These are phyloP conservation scores for Cyclocybe aegerita DNA, from an alignment of 768 basidiomycete species.

Conservation along the genomic window DNA sequence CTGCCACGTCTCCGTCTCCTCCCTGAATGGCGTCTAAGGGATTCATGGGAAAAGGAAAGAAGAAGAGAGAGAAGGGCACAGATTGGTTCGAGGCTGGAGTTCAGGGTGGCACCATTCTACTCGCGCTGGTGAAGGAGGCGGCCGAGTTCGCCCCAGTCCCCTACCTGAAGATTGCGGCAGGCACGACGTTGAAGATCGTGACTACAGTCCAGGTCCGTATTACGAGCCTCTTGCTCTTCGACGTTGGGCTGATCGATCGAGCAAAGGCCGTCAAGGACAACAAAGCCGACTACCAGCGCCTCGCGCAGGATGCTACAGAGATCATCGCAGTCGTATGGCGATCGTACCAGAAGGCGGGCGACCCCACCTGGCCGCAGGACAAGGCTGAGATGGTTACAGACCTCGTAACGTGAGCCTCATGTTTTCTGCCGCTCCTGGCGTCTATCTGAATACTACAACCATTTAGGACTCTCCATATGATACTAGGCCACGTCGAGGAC, in stretches of 20 bases:
- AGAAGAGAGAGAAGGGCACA: neutral
- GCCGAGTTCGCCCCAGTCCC: slow-evolving; percentile 6
- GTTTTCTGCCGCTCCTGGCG: too few relatives aligned
- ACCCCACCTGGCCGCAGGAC: too few relatives aligned
- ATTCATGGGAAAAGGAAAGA: neutral
- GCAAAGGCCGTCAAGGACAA: slow-evolving; percentile 4
- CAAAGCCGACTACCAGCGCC: slow-evolving; percentile 2
- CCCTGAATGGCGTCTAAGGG: neutral
- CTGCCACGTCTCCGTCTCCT: too few relatives aligned
- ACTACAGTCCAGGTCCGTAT: neutral
- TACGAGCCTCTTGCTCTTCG: neutral
- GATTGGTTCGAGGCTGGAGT: neutral
- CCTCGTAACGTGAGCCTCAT: too few relatives aligned
- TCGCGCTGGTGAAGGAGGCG: slow-evolving; percentile 6
- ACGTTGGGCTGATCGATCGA: neutral
- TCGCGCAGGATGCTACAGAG: slow-evolving; percentile 1
- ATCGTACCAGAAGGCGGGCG: slow-evolving; percentile 1
- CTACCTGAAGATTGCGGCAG: slow-evolving; percentile 2
- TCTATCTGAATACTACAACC: too few relatives aligned
- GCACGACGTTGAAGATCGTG: neutral
- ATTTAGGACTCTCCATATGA: neutral
- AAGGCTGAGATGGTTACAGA: too few relatives aligned
- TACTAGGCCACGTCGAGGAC: neutral
- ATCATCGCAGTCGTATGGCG: slow-evolving; percentile 8
- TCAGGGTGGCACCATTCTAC: neutral